A percentile compares a stretch with the other conserved stretches of the same genome.
Evolutionary conservation across 345 rosid species (phyloP).

Genomic region (Leavenworthia alabamica): DNA sequence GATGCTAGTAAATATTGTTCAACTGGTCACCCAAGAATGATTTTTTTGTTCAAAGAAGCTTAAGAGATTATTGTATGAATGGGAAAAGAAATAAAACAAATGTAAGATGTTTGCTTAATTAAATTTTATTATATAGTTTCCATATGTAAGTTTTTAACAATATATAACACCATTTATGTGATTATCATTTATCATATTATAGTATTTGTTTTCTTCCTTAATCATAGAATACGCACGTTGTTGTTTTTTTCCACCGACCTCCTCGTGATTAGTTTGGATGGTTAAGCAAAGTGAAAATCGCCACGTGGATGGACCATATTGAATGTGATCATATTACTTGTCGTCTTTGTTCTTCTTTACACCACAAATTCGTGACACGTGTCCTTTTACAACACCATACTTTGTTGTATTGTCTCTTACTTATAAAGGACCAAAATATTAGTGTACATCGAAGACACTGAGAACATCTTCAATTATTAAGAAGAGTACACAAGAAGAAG

Average conservation of each 20-base stretch:
- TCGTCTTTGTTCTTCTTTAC: neutral
- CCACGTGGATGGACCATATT: conserved; percentile 10
- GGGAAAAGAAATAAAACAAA: neutral
- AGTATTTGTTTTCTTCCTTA: neutral
- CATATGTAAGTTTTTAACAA: neutral
- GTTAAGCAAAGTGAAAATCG: neutral
- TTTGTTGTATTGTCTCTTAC: neutral
- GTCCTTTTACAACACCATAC: neutral
- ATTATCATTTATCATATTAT: neutral
- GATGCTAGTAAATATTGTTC: too few relatives aligned
- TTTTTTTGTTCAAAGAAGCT: neutral
- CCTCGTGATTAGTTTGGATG: neutral
- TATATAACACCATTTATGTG: neutral
- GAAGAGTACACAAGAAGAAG: neutral
- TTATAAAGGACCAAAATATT: neutral
- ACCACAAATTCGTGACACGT: conserved; percentile 17
- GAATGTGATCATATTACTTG: conserved; percentile 9
- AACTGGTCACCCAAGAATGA: too few relatives aligned
- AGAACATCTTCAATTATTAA: conserved; percentile 13
- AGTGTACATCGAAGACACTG: neutral
- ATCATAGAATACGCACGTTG: neutral
- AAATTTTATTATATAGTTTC: neutral
- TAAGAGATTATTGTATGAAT: neutral
- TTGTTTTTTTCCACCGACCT: neutral
- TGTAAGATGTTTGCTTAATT: neutral